Base-by-base conservation (phyloP, 257 asterid genomes). In the Plectranthus barbatus region DNA sequence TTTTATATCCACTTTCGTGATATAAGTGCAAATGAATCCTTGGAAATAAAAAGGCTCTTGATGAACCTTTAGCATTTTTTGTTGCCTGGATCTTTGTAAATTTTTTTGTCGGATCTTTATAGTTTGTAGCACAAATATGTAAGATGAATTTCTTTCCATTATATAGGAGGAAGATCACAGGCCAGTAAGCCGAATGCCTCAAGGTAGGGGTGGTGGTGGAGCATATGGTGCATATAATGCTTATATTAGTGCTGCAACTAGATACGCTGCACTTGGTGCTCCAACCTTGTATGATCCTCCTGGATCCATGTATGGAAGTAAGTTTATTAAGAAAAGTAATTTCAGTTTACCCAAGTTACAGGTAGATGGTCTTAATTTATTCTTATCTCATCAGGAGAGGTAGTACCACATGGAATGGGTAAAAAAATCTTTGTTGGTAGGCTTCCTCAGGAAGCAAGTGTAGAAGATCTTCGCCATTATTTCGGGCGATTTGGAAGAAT, bases 371-470 rank as follows among this genome's bases (percentile, higher is more conserved):
- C 50, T 45, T 37, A 36, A 24, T 55, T 70, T 31, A 57, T 67
- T 49, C 49, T 75, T 60, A 46, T 41, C 55, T 66, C 49, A 24
- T 56, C 65, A 83, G 94, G 95, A 56, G 80, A 70, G 64, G 75
- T 83, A 14, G 75, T 83, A 14, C 74, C 91, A 68, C 96, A 94
- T 75, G 95, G 95, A 62, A 78, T 90, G 95, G 96, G 99, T 59
- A 84, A 84, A 60, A 93, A 93, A 81, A 90, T 93, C 48, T 93
- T 90, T 76, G 92, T 93, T 56, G 99, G 99, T 34, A 85, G 97
- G 81, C 99, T 90, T 59, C 99, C 99, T 71, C 99, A 93, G 76
- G 99, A 93, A 82, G 99, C 99, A 48, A 80, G 86, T 65, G 82
- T 51, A 15, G 99, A 93, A 56, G 99, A 90, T 80, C 95, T 93